Percentiles rank a stretch among this genome's conserved stretches.
Conservation (phyloP, 768 basidiomycete genomes). For the Dendrothele bispora region DNA sequence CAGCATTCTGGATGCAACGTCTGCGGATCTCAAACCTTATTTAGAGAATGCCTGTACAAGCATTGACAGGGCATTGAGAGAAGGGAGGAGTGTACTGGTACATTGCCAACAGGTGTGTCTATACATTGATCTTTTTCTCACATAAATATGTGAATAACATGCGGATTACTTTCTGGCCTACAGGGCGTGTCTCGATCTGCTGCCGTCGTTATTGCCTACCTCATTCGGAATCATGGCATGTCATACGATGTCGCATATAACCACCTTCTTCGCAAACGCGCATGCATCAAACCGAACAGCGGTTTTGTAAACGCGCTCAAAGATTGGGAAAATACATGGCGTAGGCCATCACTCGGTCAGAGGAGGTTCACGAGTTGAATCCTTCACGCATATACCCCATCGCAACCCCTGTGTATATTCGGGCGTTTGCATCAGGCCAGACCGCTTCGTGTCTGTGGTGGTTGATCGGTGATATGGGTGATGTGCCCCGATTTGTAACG, state of each 20-base stretch:
- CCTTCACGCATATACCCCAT: too few species aligned
- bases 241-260: constrained; percentile 64
- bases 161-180: constrained; percentile 3
- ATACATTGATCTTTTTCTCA: constrained; percentile 3
- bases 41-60: constrained; percentile 67
- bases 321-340: constrained; percentile 53
- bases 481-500: too few species aligned
- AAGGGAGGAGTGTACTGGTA: constrained; percentile 68
- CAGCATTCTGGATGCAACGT: constrained; percentile 61
- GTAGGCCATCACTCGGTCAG: constrained; percentile 8
- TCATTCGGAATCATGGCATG: constrained; percentile 75
- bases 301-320: constrained; percentile 64
- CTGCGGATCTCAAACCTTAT: constrained; percentile 64
- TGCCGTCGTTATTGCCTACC: constrained; percentile 78
- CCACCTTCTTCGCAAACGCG: constrained; percentile 61
- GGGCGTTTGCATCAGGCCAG: too few species aligned
- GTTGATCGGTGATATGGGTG: too few species aligned
- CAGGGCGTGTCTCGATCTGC: constrained; percentile 80
- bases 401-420: too few species aligned
- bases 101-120: constrained; percentile 77
- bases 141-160: neutral
- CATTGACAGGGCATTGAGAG: constrained; percentile 60
- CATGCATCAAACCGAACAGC: constrained; percentile 78
- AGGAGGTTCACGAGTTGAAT: constrained; percentile 3
- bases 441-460: too few species aligned